Evolutionary conservation across 345 rosid species (phyloP).

Genomic region (Diplotaxis tenuifolia): DNA sequence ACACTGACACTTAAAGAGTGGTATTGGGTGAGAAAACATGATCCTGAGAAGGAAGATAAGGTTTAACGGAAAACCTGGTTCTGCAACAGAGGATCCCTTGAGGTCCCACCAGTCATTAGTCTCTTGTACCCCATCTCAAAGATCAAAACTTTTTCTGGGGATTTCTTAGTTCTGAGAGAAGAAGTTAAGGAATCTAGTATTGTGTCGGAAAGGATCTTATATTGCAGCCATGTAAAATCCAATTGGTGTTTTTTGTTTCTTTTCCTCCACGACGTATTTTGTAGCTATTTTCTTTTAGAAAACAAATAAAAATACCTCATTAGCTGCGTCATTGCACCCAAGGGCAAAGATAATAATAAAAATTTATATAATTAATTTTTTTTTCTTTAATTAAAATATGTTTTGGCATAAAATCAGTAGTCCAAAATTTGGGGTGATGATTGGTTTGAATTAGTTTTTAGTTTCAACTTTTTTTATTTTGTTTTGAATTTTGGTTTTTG

Average conservation of each 20-base stretch:
- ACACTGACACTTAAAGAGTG: not conserved
- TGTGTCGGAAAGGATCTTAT: not conserved
- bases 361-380: too few relatives aligned
- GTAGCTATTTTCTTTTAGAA: not conserved
- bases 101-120: constrained; percentile 51
- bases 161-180: not conserved
- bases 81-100: constrained; percentile 58
- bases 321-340: not conserved
- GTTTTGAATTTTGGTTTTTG: too few relatives aligned
- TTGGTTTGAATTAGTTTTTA: too few relatives aligned
- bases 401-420: too few relatives aligned
- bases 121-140: constrained; percentile 59
- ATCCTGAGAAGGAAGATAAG: not conserved
- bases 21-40: not conserved
- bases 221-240: constrained; percentile 12
- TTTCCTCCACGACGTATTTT: not conserved
- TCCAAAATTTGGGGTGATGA: too few relatives aligned
- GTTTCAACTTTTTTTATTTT: too few relatives aligned
- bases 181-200: not conserved
- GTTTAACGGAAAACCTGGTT: constrained; percentile 42
- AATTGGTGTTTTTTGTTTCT: constrained; percentile 6
- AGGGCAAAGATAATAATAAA: too few relatives aligned
- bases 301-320: not conserved
- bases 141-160: not conserved
- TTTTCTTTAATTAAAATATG: too few relatives aligned